phyloP scores from a whole-genome alignment of 140 eudicot species.

The Anethum foeniculum region DNA sequence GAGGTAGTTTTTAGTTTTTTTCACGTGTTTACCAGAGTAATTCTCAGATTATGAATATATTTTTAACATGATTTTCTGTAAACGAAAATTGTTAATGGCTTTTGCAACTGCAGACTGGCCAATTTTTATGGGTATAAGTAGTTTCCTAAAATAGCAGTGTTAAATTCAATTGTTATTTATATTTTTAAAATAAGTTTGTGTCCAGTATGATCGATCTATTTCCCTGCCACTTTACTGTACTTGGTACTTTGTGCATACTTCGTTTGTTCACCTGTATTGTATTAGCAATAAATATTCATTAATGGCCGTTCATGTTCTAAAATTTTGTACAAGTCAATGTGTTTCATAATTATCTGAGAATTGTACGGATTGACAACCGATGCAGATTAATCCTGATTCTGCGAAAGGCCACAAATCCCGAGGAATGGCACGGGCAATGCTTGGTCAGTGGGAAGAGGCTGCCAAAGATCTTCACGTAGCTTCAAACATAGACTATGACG shows the following conservation, averaged over 20 bases:
- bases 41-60: background rate
- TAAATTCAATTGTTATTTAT: background rate
- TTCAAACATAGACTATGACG: constrained; percentile 89
- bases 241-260: background rate
- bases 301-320: background rate
- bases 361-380: background rate
- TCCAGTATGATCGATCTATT: background rate
- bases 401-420: constrained; percentile 95
- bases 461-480: constrained; percentile 99
- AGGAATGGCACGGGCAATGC: constrained; percentile 89
- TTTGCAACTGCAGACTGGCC: background rate
- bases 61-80: background rate
- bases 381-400: constrained; percentile 90
- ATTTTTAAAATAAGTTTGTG: background rate
- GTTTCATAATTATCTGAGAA: background rate
- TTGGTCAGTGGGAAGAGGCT: constrained; percentile 92
- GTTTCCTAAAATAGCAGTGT: background rate
- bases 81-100: background rate
- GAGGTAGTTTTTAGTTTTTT: constrained; percentile 37
- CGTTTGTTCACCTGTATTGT: background rate
- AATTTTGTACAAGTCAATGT: background rate
- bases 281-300: background rate
- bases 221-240: background rate
- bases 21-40: constrained; percentile 1
- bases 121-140: background rate